These are phyloP conservation scores for Myriosclerotinia duriaeana DNA, from an alignment of 2,329 filamentous ascomycete species.

Conservation along the genomic window DNA sequence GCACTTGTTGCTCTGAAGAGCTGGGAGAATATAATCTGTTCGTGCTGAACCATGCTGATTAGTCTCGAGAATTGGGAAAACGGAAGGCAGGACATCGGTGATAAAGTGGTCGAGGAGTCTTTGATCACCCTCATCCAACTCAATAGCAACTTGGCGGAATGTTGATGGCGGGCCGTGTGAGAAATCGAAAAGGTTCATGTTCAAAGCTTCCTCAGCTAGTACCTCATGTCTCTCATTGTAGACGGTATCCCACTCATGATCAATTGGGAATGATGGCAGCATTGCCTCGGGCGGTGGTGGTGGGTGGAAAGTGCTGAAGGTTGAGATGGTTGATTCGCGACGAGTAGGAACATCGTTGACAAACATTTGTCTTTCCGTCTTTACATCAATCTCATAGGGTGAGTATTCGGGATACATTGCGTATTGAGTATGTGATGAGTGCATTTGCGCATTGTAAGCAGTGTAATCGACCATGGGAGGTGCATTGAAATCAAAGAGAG, in stretches of 20 bases:
- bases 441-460: constrained; percentile 63
- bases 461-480: constrained; percentile 55
- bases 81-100: constrained; percentile 77
- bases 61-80: constrained; percentile 89
- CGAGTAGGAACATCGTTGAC: constrained; percentile 86
- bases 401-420: constrained; percentile 57
- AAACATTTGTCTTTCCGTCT: constrained; percentile 91
- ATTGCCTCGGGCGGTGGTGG: constrained; percentile 70
- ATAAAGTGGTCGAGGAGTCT: constrained; percentile 88
- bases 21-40: constrained; percentile 80
- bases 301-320: constrained; percentile 86
- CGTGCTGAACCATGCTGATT: constrained; percentile 83
- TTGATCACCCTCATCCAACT: constrained; percentile 85
- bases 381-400: constrained; percentile 92
- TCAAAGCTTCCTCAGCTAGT: constrained; percentile 58
- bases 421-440: constrained; percentile 49
- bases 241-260: constrained; percentile 72
- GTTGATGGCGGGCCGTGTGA: constrained; percentile 64
- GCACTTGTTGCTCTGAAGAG: constrained; percentile 85
- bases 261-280: constrained; percentile 61
- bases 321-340: constrained; percentile 83
- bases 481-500: constrained; percentile 70
- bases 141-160: constrained; percentile 69
- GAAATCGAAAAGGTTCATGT: constrained; percentile 83
- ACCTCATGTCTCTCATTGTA: constrained; percentile 68